A percentile compares a stretch with the other conserved stretches of the same genome.
These are phyloP conservation scores for Sphaceloma murrayae DNA, from an alignment of 2,329 filamentous ascomycete species.

Conservation along the genomic window DNA sequence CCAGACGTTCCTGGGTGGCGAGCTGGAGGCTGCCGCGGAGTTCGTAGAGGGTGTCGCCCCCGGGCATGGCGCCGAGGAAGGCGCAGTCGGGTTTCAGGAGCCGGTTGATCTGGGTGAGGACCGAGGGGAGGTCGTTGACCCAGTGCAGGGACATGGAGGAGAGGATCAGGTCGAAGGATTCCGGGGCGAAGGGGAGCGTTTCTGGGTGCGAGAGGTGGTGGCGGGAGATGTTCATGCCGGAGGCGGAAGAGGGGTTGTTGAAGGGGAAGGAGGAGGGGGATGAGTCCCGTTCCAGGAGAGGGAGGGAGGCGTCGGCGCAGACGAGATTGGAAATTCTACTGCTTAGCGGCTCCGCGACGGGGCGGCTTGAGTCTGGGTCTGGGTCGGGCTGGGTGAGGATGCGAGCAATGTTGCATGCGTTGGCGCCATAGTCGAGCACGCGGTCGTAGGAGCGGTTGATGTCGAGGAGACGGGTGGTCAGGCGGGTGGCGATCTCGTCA, in stretches of 20 bases:
- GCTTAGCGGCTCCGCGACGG: constrained; percentile 56
- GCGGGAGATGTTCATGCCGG: constrained; percentile 58
- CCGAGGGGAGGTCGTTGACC: constrained; percentile 89
- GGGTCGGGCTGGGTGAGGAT: constrained; percentile 56
- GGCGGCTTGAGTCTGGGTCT: constrained; percentile 54
- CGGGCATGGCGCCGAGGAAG: constrained; percentile 93
- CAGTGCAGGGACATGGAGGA: constrained; percentile 88
- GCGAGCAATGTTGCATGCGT: constrained; percentile 87
- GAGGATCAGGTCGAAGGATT: constrained; percentile 79
- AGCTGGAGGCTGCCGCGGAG: constrained; percentile 87
- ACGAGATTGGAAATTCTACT: constrained; percentile 63
- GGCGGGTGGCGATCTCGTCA: constrained; percentile 75
- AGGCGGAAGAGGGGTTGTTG: constrained; percentile 44
- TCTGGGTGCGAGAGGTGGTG: constrained; percentile 67
- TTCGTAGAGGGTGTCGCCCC: constrained; percentile 88
- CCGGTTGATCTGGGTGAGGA: constrained; percentile 75
- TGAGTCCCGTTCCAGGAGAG: constrained; percentile 71
- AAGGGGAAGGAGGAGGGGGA: constrained; percentile 48
- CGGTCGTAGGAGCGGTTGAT: constrained; percentile 80
- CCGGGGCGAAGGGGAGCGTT: constrained; percentile 62
- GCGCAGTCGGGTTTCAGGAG: constrained; percentile 82
- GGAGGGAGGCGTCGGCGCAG: constrained; percentile 70
- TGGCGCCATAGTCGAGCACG: constrained; percentile 87
- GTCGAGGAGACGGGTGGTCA: constrained; percentile 81
- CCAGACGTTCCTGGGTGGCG: constrained; percentile 78